phyloP scores from a whole-genome alignment of 192 early-diverging fungal species.

The Coemansia pectinata region DNA sequence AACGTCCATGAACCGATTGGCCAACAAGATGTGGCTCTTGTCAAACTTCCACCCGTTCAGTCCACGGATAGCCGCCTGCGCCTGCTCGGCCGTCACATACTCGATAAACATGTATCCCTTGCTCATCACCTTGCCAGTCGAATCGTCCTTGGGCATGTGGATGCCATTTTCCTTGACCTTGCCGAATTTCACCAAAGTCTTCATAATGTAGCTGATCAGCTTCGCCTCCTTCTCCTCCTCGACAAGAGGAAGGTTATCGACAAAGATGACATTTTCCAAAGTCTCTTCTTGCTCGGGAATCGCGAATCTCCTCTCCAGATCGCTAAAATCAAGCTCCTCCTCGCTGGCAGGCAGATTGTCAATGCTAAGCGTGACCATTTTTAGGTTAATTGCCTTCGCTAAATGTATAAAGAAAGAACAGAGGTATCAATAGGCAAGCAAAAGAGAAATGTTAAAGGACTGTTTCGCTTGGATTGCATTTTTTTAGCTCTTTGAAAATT shows the following conservation, averaged over 20 bases:
- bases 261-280: constrained; percentile 81
- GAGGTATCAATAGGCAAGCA: background rate
- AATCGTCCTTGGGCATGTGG: constrained; percentile 82
- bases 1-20: constrained; percentile 92
- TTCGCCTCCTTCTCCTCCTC: constrained; percentile 85
- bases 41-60: constrained; percentile 80
- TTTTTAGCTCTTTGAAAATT: background rate
- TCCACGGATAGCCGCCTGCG: constrained; percentile 71
- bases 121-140: constrained; percentile 65
- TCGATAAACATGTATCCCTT: constrained; percentile 97
- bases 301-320: constrained; percentile 75
- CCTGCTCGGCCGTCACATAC: constrained; percentile 85
- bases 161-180: constrained; percentile 81
- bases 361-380: constrained; percentile 58
- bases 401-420: background rate
- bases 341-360: constrained; percentile 67
- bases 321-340: constrained; percentile 88
- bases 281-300: constrained; percentile 76
- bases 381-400: background rate
- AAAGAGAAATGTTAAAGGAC: constrained; percentile 7
- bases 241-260: constrained; percentile 90
- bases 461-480: background rate
- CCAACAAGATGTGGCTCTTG: constrained; percentile 75
- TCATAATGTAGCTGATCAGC: constrained; percentile 64
- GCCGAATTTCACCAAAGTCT: constrained; percentile 68